Evolutionary conservation across 208 protist species (phyloP).

Genomic region (Naegleria gruberi): DNA sequence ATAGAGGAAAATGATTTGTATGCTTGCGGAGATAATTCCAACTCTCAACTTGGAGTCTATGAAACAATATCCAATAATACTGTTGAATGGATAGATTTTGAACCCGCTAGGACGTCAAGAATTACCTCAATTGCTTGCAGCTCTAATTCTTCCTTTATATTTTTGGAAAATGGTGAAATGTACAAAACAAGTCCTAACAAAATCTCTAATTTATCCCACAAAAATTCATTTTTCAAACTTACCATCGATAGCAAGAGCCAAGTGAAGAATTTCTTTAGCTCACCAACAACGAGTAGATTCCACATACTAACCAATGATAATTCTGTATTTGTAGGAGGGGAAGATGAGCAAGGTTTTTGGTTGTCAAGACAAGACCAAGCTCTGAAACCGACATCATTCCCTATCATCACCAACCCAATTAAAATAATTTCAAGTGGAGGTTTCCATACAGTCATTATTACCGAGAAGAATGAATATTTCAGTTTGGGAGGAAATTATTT

Average conservation of each 20-base stretch:
- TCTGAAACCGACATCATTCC: background rate
- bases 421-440: conserved; percentile 2
- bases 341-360: background rate
- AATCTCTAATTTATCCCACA: background rate
- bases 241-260: background rate
- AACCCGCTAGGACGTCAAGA: background rate
- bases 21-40: background rate
- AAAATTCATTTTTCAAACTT: background rate
- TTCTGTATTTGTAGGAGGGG: background rate
- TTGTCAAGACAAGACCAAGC: background rate
- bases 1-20: background rate
- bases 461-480: background rate
- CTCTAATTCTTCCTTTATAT: background rate
- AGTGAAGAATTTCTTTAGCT: background rate
- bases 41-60: background rate
- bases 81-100: conserved; percentile 1
- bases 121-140: background rate
- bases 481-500: background rate
- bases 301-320: background rate
- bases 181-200: background rate
- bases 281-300: background rate
- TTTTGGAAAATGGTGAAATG: background rate
- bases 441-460: background rate
- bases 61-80: background rate
- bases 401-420: background rate